Evolutionary conservation across 345 rosid genomes (phyloP).

Genomic region (Anastatica hierochuntica): DNA sequence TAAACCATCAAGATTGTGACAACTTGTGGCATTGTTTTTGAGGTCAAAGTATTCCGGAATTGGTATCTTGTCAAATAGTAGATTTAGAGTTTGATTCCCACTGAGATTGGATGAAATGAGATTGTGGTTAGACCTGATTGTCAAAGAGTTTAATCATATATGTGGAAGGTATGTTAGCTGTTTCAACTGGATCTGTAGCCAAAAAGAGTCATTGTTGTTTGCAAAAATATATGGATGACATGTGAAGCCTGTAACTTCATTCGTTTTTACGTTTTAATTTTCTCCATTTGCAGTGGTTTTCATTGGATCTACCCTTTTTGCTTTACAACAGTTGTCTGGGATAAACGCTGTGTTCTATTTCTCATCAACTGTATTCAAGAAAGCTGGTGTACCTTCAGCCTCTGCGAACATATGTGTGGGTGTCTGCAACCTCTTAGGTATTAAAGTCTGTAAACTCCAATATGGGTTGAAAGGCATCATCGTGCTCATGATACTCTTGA

Average conservation of each 20-base stretch:
- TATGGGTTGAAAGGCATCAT: conserved; percentile 4
- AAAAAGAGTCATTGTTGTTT: conserved; percentile 4
- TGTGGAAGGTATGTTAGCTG: conserved; percentile 10
- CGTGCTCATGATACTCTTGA: neutral
- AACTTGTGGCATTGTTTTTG: neutral
- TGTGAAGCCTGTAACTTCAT: conserved; percentile 26
- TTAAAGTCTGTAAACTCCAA: conserved; percentile 1
- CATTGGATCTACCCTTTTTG: conserved; percentile 87
- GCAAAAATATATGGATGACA: conserved; percentile 9
- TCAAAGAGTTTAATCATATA: conserved; percentile 7
- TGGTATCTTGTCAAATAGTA: conserved; percentile 8
- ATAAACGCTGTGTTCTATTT: conserved; percentile 93
- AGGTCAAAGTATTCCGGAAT: neutral
- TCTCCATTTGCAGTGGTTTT: conserved; percentile 81
- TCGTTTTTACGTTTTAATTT: conserved; percentile 19
- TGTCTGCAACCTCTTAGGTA: conserved; percentile 75
- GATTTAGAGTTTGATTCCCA: conserved; percentile 10
- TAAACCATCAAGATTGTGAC: conserved; percentile 5
- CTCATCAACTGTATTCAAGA: conserved; percentile 89
- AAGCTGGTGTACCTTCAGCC: conserved; percentile 82
- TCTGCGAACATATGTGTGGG: conserved; percentile 75
- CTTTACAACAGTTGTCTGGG: conserved; percentile 96
- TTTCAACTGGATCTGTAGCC: conserved; percentile 14
- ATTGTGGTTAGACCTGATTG: conserved; percentile 11
- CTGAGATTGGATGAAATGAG: too few relatives aligned